phyloP scores from a whole-genome alignment of 2,329 filamentous ascomycete species.

The Aspergillus sp. region DNA sequence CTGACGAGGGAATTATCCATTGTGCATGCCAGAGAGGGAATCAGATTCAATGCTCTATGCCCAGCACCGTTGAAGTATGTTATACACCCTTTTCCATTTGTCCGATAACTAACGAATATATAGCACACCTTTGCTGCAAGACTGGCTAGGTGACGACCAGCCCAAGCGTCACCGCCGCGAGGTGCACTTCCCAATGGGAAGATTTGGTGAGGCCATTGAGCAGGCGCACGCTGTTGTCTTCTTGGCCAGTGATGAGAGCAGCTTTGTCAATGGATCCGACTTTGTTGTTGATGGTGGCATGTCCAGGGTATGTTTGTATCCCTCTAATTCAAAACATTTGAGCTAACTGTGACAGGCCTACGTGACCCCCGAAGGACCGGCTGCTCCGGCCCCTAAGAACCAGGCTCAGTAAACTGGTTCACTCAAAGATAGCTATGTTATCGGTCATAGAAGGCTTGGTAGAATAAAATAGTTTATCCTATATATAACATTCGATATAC shows the following conservation, averaged over 20 bases:
- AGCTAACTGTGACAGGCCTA: slow-evolving; percentile 59
- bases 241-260: slow-evolving; percentile 81
- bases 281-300: slow-evolving; percentile 96
- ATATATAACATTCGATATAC: too few relatives aligned
- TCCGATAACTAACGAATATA: neutral
- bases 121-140: slow-evolving; percentile 81
- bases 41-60: slow-evolving; percentile 86
- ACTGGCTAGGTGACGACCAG: slow-evolving; percentile 87
- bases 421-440: too few relatives aligned
- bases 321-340: neutral
- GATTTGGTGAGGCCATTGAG: slow-evolving; percentile 92
- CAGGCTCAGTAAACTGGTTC: slow-evolving; percentile 27
- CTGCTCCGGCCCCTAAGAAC: slow-evolving; percentile 55
- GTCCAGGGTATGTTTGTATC: slow-evolving; percentile 61
- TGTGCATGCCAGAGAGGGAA: slow-evolving; percentile 83
- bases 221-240: slow-evolving; percentile 88
- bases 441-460: too few relatives aligned
- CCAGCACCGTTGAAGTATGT: slow-evolving; percentile 78
- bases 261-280: slow-evolving; percentile 86
- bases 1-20: slow-evolving; percentile 89
- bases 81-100: neutral
- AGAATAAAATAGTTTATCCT: too few relatives aligned
- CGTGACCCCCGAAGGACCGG: slow-evolving; percentile 61
- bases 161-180: slow-evolving; percentile 79
- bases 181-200: slow-evolving; percentile 82